Conservation (phyloP, 257 asterid genomes). For the Nicotiana otophora region DNA sequence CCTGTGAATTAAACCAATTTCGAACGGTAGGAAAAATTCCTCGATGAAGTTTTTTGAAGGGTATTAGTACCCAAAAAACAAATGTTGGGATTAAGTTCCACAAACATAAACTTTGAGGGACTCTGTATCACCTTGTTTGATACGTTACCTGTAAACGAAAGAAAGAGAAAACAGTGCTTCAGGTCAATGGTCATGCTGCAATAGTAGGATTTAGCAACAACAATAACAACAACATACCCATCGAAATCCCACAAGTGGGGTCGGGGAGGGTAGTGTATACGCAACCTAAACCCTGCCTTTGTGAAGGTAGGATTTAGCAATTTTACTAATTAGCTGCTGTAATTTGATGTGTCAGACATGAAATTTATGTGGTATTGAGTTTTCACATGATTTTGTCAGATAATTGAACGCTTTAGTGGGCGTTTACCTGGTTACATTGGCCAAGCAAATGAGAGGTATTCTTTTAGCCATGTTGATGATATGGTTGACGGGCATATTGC, state of each 20-base stretch:
- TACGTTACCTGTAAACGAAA: too few relatives aligned
- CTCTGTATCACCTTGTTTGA: too few relatives aligned
- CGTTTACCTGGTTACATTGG: slow-evolving; percentile 87
- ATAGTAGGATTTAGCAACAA: neutral
- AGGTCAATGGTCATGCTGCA: neutral
- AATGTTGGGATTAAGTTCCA: neutral
- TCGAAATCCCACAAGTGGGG: too few relatives aligned
- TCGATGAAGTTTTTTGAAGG: neutral
- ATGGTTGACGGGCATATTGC: slow-evolving; percentile 83
- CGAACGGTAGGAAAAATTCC: neutral
- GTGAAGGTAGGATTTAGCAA: neutral
- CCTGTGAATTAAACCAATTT: neutral
- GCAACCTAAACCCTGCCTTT: too few relatives aligned
- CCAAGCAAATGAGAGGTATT: slow-evolving; percentile 47
- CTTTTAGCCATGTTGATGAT: slow-evolving; percentile 82
- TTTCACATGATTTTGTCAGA: slow-evolving; percentile 35
- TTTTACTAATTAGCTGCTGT: neutral
- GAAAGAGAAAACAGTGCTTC: neutral
- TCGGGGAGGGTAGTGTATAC: too few relatives aligned
- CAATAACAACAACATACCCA: too few relatives aligned
- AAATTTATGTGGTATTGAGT: neutral
- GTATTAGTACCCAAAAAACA: neutral
- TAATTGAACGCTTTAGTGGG: slow-evolving; percentile 69
- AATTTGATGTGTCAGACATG: neutral
- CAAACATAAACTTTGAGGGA: neutral